These are phyloP conservation scores for Litsea cubeba DNA, from an alignment of 164 flowering plant species.

Conservation along the genomic window DNA sequence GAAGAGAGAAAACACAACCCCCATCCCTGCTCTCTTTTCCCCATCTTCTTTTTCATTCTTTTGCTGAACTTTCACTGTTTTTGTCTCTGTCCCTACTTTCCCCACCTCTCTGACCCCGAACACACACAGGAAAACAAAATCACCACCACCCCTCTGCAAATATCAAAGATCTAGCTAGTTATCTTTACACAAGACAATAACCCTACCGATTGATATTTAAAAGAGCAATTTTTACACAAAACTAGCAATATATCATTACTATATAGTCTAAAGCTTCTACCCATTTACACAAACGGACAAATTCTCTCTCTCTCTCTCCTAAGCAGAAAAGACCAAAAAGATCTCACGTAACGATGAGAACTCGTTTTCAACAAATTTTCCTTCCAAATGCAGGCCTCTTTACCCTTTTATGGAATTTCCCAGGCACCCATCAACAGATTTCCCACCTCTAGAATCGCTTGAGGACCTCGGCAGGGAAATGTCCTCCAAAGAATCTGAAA, in stretches of 20 bases:
- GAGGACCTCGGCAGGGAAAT: neutral
- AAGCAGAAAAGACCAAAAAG: too few species aligned
- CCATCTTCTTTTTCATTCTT: too few species aligned
- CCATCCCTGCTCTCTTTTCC: neutral
- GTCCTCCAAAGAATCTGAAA: slow-evolving; percentile 11
- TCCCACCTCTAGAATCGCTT: neutral
- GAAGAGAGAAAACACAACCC: neutral
- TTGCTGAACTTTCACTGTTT: neutral
- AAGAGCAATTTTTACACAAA: too few species aligned
- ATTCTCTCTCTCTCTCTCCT: neutral
- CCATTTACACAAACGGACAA: too few species aligned
- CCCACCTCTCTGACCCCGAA: neutral
- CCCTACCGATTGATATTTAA: too few species aligned
- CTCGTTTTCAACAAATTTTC: neutral
- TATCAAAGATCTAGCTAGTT: too few species aligned
- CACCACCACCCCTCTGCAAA: neutral
- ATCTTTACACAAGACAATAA: too few species aligned
- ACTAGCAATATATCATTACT: too few species aligned
- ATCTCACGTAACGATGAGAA: neutral
- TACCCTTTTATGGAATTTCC: slow-evolving; percentile 14
- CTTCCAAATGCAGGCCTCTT: slow-evolving; percentile 7
- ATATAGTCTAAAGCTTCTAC: too few species aligned
- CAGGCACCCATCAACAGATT: neutral
- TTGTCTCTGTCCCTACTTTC: neutral
- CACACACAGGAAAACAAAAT: neutral